phyloP scores from a whole-genome alignment of 2,329 filamentous ascomycete genomes.

The Helotiales sp. region DNA sequence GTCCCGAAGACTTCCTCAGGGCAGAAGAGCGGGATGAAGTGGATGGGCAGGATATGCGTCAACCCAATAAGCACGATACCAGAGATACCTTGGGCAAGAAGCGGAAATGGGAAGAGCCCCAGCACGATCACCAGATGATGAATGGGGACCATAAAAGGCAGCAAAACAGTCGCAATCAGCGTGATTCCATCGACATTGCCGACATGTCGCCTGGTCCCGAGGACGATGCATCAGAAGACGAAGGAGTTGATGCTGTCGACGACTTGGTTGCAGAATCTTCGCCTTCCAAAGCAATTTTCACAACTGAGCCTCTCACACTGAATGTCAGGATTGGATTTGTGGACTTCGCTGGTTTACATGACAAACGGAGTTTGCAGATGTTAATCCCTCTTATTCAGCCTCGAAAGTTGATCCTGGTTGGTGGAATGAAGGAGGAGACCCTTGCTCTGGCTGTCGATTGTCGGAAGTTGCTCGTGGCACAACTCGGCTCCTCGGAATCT shows the following conservation, averaged over 20 bases:
- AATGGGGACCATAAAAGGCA: constrained; percentile 64
- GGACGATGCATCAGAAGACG: constrained; percentile 66
- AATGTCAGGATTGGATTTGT: constrained; percentile 83
- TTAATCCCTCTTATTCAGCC: constrained; percentile 92
- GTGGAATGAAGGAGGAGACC: constrained; percentile 80
- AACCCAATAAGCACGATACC: constrained; percentile 52
- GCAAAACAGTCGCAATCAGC: constrained; percentile 49
- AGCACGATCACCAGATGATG: constrained; percentile 47
- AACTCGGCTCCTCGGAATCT: constrained; percentile 50
- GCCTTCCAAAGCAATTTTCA: constrained; percentile 76
- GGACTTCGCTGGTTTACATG: constrained; percentile 90
- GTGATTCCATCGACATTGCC: constrained; percentile 46
- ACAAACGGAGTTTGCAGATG: constrained; percentile 93
- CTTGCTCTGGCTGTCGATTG: constrained; percentile 79
- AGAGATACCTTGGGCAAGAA: constrained; percentile 83
- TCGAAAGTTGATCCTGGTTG: constrained; percentile 91
- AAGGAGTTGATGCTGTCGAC: constrained; percentile 59
- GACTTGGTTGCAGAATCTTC: constrained; percentile 54
- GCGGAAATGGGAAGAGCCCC: constrained; percentile 84
- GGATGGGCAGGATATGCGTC: constrained; percentile 66
- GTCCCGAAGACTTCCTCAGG: constrained; percentile 89
- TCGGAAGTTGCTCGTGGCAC: constrained; percentile 64
- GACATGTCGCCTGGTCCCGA: constrained; percentile 48
- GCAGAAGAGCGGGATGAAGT: constrained; percentile 87
- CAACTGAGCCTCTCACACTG: constrained; percentile 66